Conservation (phyloP, 2,329 filamentous ascomycete species). For the Ambrosiella xylebori region DNA sequence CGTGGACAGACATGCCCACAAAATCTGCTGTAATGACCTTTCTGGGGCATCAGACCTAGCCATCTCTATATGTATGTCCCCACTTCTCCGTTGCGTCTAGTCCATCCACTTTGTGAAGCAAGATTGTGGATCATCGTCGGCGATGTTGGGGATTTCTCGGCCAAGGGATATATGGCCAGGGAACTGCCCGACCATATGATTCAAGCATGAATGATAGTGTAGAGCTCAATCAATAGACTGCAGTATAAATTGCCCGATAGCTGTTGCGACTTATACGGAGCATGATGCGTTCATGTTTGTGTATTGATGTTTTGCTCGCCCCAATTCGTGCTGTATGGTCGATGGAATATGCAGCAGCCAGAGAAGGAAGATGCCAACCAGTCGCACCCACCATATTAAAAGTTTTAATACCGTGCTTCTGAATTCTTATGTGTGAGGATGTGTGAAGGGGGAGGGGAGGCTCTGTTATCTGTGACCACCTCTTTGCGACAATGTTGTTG, state of each 20-base stretch:
- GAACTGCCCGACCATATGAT: too few relatives aligned
- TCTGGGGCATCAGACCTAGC: neutral
- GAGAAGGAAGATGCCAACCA: neutral
- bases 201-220: too few relatives aligned
- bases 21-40: neutral
- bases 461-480: neutral
- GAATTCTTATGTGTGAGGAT: neutral
- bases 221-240: too few relatives aligned
- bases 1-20: neutral
- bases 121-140: too few relatives aligned
- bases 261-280: neutral
- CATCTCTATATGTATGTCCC: neutral
- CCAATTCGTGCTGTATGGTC: neutral
- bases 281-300: neutral
- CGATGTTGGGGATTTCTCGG: too few relatives aligned
- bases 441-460: neutral
- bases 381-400: neutral
- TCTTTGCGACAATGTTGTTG: neutral
- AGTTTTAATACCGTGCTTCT: neutral
- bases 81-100: neutral
- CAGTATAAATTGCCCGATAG: neutral
- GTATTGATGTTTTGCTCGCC: neutral
- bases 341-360: neutral
- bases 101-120: too few relatives aligned
- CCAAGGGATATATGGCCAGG: too few relatives aligned